Evolutionary conservation across 2,329 filamentous ascomycete genomes (phyloP).

Genomic region (Alternaria dauci): DNA sequence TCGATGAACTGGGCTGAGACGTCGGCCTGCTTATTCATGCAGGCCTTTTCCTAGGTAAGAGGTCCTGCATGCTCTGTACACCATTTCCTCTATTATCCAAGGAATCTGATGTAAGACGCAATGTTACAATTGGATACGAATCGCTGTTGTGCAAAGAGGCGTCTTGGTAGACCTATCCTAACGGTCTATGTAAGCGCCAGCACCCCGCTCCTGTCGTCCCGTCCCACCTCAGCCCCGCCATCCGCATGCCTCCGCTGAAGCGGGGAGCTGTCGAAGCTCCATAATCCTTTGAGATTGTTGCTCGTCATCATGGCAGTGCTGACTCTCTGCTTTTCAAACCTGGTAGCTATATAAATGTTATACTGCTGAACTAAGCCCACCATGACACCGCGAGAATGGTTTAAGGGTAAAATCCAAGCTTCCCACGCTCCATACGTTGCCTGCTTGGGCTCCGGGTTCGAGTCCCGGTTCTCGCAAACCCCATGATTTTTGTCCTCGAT

Average conservation of each 20-base stretch:
- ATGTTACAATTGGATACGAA: background rate
- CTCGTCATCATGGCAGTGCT: background rate
- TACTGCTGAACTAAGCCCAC: accelerated
- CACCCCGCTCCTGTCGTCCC: slow-evolving; percentile 4
- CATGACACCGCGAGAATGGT: slow-evolving; percentile 29
- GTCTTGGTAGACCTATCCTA: background rate
- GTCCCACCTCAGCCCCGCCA: slow-evolving; percentile 6
- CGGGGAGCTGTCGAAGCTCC: background rate
- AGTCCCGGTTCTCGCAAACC: slow-evolving; percentile 34
- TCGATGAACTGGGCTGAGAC: background rate
- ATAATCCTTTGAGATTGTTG: accelerated
- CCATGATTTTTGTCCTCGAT: background rate
- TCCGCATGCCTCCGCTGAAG: background rate
- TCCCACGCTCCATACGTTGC: slow-evolving; percentile 29
- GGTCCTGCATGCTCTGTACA: background rate
- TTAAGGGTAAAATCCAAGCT: slow-evolving; percentile 46
- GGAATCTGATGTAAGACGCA: background rate
- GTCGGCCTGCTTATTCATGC: background rate
- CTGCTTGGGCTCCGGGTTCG: slow-evolving; percentile 41
- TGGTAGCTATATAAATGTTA: background rate
- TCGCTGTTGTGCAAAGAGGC: background rate
- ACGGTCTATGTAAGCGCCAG: background rate
- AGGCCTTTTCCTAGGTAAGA: background rate
- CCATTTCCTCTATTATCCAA: accelerated
- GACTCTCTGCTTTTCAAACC: accelerated